A percentile compares a stretch with the other conserved stretches of the same genome.
phyloP scores from a whole-genome alignment of 1,139 yeast genomes.

The Kazachstania sp. region DNA sequence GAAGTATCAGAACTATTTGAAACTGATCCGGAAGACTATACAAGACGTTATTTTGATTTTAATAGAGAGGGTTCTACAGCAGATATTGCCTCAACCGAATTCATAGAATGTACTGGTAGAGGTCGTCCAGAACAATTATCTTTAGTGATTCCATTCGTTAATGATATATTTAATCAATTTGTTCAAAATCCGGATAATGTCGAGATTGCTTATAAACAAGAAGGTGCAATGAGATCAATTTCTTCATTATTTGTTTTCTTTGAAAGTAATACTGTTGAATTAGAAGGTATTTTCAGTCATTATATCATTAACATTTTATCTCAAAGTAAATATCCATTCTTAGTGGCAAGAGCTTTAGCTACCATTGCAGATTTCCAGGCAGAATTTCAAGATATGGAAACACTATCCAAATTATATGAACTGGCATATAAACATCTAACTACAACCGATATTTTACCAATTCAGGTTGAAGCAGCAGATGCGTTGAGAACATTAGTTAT shows the following conservation, averaged over 20 bases:
- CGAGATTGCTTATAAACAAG: slow-evolving; percentile 57
- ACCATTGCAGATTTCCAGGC: slow-evolving; percentile 54
- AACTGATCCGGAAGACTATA: slow-evolving; percentile 67
- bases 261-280: slow-evolving; percentile 36
- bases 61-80: slow-evolving; percentile 67
- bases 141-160: slow-evolving; percentile 40
- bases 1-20: slow-evolving; percentile 55
- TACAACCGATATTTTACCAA: slow-evolving; percentile 47
- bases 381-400: slow-evolving; percentile 43
- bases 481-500: slow-evolving; percentile 74
- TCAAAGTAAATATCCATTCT: slow-evolving; percentile 52
- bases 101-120: slow-evolving; percentile 44
- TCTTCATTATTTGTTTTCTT: slow-evolving; percentile 61
- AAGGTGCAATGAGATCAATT: slow-evolving; percentile 73
- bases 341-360: slow-evolving; percentile 82
- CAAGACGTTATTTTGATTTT: slow-evolving; percentile 59
- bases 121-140: slow-evolving; percentile 41
- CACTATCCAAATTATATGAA: slow-evolving; percentile 53
- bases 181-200: slow-evolving; percentile 32
- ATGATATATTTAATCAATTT: slow-evolving; percentile 41
- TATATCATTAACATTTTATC: slow-evolving; percentile 62
- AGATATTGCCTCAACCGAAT: slow-evolving; percentile 75
- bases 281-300: slow-evolving; percentile 62
- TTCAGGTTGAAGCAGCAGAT: slow-evolving; percentile 79
- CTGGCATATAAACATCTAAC: slow-evolving; percentile 38